These are phyloP conservation scores for Silene conica DNA, from an alignment of 148 eudicot genomes.

Conservation along the genomic window DNA sequence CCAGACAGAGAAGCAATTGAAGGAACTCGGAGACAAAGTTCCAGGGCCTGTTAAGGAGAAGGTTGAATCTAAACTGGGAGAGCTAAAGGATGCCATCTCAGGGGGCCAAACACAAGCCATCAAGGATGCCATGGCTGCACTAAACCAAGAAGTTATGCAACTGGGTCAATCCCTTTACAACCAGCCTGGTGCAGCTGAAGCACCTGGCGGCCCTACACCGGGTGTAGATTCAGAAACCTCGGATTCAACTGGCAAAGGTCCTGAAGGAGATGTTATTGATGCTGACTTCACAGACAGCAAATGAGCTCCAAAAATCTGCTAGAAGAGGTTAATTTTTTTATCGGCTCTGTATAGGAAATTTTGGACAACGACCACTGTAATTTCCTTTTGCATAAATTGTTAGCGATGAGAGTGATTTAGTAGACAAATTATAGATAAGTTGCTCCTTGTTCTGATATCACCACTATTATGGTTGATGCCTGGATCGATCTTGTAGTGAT, in stretches of 20 bases:
- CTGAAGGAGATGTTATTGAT: slow-evolving; percentile 91
- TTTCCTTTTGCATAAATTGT: background rate
- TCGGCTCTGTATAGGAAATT: slow-evolving; percentile 27
- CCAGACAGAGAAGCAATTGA: slow-evolving; percentile 89
- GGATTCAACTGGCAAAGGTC: slow-evolving; percentile 59
- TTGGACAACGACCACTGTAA: slow-evolving; percentile 1
- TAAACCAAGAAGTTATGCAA: slow-evolving; percentile 97
- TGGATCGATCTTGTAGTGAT: slow-evolving; percentile 2
- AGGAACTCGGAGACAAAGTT: slow-evolving; percentile 93
- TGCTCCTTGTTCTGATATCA: slow-evolving; percentile 15
- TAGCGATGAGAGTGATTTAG: slow-evolving; percentile 4
- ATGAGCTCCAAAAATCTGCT: slow-evolving; percentile 25
- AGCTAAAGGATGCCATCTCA: slow-evolving; percentile 70
- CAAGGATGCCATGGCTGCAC: slow-evolving; percentile 83
- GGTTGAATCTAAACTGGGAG: slow-evolving; percentile 80
- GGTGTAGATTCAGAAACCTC: slow-evolving; percentile 52
- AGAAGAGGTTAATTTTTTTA: background rate
- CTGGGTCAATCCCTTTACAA: slow-evolving; percentile 87
- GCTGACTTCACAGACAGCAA: slow-evolving; percentile 93
- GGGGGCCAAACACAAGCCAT: slow-evolving; percentile 73
- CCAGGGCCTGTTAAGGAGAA: slow-evolving; percentile 80
- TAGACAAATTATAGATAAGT: slow-evolving; percentile 21
- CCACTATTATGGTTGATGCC: slow-evolving; percentile 1
- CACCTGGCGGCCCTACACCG: slow-evolving; percentile 62
- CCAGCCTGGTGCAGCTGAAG: slow-evolving; percentile 60